Base-by-base conservation (phyloP, 306 rosid species). In the Quercus variabilis region DNA sequence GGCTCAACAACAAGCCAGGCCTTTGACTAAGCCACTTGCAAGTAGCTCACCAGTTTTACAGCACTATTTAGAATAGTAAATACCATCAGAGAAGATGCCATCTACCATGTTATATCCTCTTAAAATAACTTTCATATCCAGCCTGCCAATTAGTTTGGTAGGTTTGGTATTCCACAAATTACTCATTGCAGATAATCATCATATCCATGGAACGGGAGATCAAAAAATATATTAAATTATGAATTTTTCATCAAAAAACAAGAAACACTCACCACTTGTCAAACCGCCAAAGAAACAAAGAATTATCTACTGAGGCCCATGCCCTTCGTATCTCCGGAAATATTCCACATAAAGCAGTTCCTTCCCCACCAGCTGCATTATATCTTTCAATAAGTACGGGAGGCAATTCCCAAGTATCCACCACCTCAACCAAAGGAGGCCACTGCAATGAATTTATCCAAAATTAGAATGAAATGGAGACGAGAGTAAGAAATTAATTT, bases 251-350 rank as follows among this genome's bases (percentile, higher is more conserved):
- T 20, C 14, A 26, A 11, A 77, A 77, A 21, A 5, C 31, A 49
- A 58, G 18, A 79, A 71, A 74, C 65, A 84, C 95, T 86, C 83
- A 95, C 99, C 98, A 90, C 92, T 92, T 95, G 79, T 95, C 94
- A 56, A 95, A 91, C 81, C 97, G 99, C 99, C 99, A 95, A 54
- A 95, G 97, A 85, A 92, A 95, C 85, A 95, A 86, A 65, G 97
- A 88, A 78, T 90, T 95, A 78, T 95, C 98, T 21, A 95, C 97
- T 3, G 98, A 90, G 3, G 99, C 99, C 99, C 99, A 95, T 2
- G 99, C 99, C 82, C 99, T 85, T 25, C 92, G 90, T 64, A 95
- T 92, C 86, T 95, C 98, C 0, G 98, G 97, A 84, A 95, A 95
- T 76, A 95, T 92, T 82, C 99, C 98, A 83, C 99, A 91, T 81